Evolutionary conservation across 345 rosid genomes (phyloP), one percentile per base, ranked within the genome.

Genomic region (Garcia nutans): DNA sequence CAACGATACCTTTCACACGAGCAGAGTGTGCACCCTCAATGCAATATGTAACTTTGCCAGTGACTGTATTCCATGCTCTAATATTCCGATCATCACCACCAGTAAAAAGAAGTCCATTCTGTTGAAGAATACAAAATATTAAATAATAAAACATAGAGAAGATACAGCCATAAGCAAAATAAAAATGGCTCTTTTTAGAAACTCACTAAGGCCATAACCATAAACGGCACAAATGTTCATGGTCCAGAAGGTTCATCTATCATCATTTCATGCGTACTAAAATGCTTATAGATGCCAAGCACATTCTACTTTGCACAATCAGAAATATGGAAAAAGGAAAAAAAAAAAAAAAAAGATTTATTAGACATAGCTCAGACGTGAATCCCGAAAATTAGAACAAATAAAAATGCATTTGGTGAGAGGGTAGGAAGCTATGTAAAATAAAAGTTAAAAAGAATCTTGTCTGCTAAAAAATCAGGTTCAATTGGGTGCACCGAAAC

Each of bases 1-100:
- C 89, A 20, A 89, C 94, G 45, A 96, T 71, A 72, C 99, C 98
- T 84, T 96, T 96, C 68, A 96, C 85, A 55, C 99, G 97, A 71
- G 91, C 75, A 74, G 90, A 72, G 78, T 96, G 98, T 22, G 97
- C 99, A 73, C 83, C 91, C 68, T 88, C 89, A 52, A 93, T 88
- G 76, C 85, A 84, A 75, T 85, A 91, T 66, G 97, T 97, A 78
- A 86, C 81, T 84, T 87, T 93, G 63, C 99, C 98, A 3, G 90
- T 83, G 65, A 86, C 88, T 10, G 88, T 89, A 77, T 96, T 98
- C 99, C 99, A 96, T 52, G 93, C 97, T 28, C 97, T 92, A 57
- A 96, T 84, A 70, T 82, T 84, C 17, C 91, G 84, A 79, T 88
- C 97, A 89, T 96, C 99, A 55, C 98, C 99, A 77, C 90, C 97